phyloP scores from a whole-genome alignment of 1,139 yeast genomes.

The Scheffersomyces segobiensis region DNA sequence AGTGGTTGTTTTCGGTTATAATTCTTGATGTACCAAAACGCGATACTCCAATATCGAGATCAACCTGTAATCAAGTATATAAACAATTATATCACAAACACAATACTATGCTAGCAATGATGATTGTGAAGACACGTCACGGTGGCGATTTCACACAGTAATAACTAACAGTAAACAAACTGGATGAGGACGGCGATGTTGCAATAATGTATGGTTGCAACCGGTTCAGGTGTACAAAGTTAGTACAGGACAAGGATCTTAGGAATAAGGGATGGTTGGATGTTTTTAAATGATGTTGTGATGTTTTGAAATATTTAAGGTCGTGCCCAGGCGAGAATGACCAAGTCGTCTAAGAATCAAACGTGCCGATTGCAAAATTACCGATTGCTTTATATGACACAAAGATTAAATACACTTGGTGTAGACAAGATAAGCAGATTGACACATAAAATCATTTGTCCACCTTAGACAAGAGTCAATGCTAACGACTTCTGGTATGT shows the following conservation, averaged over 20 bases:
- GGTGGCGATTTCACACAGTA: neutral
- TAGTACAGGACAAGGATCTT: neutral
- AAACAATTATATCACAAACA: neutral
- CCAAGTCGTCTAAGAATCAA: neutral
- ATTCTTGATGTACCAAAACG: neutral
- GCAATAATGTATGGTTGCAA: neutral
- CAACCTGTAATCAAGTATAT: too few relatives aligned
- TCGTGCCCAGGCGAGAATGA: neutral
- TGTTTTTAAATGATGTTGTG: constrained; percentile 12
- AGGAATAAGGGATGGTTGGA: constrained; percentile 7
- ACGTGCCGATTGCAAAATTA: neutral
- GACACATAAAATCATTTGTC: neutral
- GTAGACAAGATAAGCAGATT: neutral
- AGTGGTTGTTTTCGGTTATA: neutral
- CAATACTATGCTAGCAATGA: neutral
- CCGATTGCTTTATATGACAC: neutral
- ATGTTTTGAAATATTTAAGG: neutral
- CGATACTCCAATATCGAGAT: neutral
- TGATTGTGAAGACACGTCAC: neutral
- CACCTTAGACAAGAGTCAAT: neutral
- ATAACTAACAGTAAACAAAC: neutral
- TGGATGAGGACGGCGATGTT: neutral
- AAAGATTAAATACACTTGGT: neutral
- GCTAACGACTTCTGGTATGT: neutral
- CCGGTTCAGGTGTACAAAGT: neutral